Conservation (phyloP, 352 stramenopile species). For the Phytopythium helicoides region DNA sequence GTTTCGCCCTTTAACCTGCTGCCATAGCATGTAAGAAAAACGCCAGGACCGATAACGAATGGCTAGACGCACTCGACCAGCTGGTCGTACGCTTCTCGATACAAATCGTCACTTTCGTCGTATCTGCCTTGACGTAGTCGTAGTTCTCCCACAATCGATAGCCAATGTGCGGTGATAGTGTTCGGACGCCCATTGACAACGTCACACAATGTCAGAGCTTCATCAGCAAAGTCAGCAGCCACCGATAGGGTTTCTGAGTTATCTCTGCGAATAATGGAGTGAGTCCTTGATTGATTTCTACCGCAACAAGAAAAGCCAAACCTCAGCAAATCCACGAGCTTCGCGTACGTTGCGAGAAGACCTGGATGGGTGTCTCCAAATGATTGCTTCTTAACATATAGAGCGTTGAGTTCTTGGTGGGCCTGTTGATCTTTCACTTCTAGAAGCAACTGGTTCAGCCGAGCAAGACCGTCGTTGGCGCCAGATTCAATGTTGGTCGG, state of each 20-base stretch:
- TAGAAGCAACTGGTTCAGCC: slow-evolving; percentile 14
- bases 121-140: slow-evolving; percentile 19
- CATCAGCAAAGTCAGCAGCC: slow-evolving; percentile 35
- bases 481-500: neutral
- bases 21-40: no score
- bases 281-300: neutral
- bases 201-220: slow-evolving; percentile 41
- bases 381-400: slow-evolving; percentile 41
- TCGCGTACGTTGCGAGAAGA: slow-evolving; percentile 29
- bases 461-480: neutral
- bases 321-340: slow-evolving; percentile 47
- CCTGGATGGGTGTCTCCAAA: slow-evolving; percentile 33
- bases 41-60: no score
- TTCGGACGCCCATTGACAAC: slow-evolving; percentile 27
- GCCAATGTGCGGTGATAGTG: slow-evolving; percentile 37
- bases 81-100: slow-evolving; percentile 26
- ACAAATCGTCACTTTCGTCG: slow-evolving; percentile 35
- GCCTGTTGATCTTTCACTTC: slow-evolving; percentile 32
- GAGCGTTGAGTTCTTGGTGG: slow-evolving; percentile 48
- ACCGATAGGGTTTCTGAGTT: slow-evolving; percentile 16
- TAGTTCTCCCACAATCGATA: slow-evolving; percentile 41
- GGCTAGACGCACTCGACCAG: slow-evolving; percentile 22
- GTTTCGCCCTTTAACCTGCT: slow-evolving; percentile 32
- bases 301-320: slow-evolving; percentile 1
- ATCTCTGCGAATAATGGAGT: slow-evolving; percentile 8